phyloP scores from a whole-genome alignment of 768 basidiomycete species.

The Suillus cothurnatus region DNA sequence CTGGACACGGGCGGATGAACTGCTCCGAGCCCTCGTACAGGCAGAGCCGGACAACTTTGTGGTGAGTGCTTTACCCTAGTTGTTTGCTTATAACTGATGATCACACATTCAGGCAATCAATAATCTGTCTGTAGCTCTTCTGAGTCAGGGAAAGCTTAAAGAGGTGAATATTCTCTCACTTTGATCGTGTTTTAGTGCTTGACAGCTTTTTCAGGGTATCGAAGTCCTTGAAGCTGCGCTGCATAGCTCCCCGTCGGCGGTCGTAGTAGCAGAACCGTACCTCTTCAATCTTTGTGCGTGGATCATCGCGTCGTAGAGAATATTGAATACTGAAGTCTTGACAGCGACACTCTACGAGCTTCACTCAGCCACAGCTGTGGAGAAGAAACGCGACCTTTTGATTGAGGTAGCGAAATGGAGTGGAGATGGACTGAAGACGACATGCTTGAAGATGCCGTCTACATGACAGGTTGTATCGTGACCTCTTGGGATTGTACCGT shows the following conservation, averaged over 20 bases:
- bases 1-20: slow-evolving; percentile 55
- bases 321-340: background rate
- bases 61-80: slow-evolving; percentile 38
- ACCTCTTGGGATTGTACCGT: background rate
- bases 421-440: slow-evolving; percentile 77
- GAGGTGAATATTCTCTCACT: slow-evolving; percentile 47
- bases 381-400: slow-evolving; percentile 76
- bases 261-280: slow-evolving; percentile 80
- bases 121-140: slow-evolving; percentile 70
- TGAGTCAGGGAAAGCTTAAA: slow-evolving; percentile 71
- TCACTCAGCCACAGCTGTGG: slow-evolving; percentile 67
- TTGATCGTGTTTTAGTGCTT: background rate
- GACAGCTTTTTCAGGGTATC: slow-evolving; percentile 53
- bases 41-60: slow-evolving; percentile 62
- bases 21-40: slow-evolving; percentile 46
- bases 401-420: slow-evolving; percentile 84
- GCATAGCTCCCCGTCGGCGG: slow-evolving; percentile 63
- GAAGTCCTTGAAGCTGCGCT: slow-evolving; percentile 66
- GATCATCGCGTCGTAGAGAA: background rate
- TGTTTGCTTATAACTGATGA: slow-evolving; percentile 2
- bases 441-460: slow-evolving; percentile 78
- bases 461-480: background rate
- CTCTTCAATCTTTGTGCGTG: slow-evolving; percentile 80
- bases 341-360: slow-evolving; percentile 84
- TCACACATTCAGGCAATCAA: slow-evolving; percentile 59